Conservation (phyloP, 2,329 filamentous ascomycete genomes). For the Stromatinia cepivora region DNA sequence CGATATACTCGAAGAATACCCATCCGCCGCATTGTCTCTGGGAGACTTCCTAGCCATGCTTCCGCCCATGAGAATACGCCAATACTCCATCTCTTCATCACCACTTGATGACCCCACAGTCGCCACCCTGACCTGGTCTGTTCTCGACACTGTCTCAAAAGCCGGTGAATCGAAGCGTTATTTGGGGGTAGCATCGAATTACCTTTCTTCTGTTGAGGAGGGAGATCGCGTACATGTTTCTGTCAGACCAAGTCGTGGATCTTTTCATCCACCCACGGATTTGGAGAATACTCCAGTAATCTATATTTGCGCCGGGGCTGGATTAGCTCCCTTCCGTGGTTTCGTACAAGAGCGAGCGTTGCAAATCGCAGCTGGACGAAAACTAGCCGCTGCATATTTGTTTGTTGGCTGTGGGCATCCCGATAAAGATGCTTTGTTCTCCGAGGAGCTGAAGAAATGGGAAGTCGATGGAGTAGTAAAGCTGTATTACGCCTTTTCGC, state of each 20-base stretch:
- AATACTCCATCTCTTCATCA: conserved; percentile 78
- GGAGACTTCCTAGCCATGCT: conserved; percentile 69
- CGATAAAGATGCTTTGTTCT: conserved; percentile 48
- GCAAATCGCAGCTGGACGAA: conserved; percentile 18
- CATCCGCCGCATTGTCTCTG: conserved; percentile 60
- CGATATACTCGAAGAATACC: conserved; percentile 67
- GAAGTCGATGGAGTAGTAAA: conserved; percentile 26
- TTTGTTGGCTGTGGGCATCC: conserved; percentile 51
- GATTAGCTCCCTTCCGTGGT: conserved; percentile 33
- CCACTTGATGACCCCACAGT: conserved; percentile 65
- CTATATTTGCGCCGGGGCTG: conserved; percentile 42
- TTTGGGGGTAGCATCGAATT: conserved; percentile 51
- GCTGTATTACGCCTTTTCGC: conserved; percentile 20
- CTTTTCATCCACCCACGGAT: conserved; percentile 32
- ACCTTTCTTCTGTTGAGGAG: conserved; percentile 45
- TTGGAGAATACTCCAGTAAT: conserved; percentile 39
- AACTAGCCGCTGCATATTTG: conserved; percentile 42
- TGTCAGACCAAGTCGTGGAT: conserved; percentile 45
- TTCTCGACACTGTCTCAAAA: conserved; percentile 51
- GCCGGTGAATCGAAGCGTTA: conserved; percentile 42
- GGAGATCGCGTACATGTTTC: conserved; percentile 45
- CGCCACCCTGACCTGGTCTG: conserved; percentile 61
- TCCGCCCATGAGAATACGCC: conserved; percentile 74
- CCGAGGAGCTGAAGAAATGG: conserved; percentile 42
- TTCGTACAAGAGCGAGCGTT: conserved; percentile 39